These are phyloP conservation scores for Hansfordia pulvinata DNA, from an alignment of 2,329 filamentous ascomycete species.

Conservation along the genomic window DNA sequence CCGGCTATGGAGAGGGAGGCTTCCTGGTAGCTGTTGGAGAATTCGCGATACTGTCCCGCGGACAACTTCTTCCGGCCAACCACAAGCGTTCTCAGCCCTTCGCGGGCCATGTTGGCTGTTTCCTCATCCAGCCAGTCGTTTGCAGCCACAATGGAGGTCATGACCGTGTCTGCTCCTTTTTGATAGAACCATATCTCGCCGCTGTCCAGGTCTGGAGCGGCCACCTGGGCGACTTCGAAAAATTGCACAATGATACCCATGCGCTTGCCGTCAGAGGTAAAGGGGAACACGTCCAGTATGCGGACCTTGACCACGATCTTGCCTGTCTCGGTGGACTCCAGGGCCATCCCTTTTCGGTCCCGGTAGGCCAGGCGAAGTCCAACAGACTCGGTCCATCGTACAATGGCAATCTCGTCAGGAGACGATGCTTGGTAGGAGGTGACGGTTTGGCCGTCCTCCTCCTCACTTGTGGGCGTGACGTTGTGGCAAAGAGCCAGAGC, in stretches of 20 bases:
- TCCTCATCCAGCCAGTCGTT: conserved; percentile 99
- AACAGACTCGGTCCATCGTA: conserved; percentile 87
- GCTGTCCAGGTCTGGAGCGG: conserved; percentile 31
- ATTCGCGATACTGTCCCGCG: conserved; percentile 65
- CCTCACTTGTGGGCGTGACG: conserved; percentile 82
- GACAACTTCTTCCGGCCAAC: conserved; percentile 86
- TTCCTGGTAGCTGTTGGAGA: conserved; percentile 59
- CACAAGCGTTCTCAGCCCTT: conserved; percentile 86
- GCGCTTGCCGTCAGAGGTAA: conserved; percentile 92
- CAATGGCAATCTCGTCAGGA: conserved; percentile 95
- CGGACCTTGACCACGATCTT: conserved; percentile 68
- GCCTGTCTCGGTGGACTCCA: conserved; percentile 65
- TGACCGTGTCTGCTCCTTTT: conserved; percentile 96
- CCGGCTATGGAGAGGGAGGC: conserved; percentile 69
- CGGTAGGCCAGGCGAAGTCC: conserved; percentile 74
- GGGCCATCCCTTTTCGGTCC: conserved; percentile 72
- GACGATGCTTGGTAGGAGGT: conserved; percentile 94
- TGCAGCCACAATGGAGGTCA: conserved; percentile 86
- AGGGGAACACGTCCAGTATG: conserved; percentile 91
- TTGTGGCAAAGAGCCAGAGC: conserved; percentile 93
- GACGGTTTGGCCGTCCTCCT: conserved; percentile 60
- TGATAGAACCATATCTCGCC: conserved; percentile 97
- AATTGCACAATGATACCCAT: conserved; percentile 97
- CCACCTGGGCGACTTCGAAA: conserved; percentile 39
- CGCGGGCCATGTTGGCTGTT: conserved; percentile 97